Percentiles rank a stretch among this genome's conserved stretches.
phyloP scores from a whole-genome alignment of 2,329 filamentous ascomycete genomes.

The Fusarium coffeatum region DNA sequence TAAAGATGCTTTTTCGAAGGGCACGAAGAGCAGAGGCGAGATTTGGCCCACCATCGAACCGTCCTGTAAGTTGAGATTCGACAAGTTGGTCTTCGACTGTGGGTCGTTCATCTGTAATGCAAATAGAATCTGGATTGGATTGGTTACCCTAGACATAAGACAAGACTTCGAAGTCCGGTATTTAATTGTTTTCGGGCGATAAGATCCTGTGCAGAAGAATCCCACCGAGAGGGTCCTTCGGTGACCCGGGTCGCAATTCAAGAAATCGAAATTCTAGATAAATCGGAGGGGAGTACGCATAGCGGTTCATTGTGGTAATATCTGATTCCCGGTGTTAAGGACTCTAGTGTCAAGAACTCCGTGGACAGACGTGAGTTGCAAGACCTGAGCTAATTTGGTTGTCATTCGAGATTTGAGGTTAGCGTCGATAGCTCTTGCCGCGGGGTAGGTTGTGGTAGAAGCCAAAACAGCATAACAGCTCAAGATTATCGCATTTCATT shows the following conservation, averaged over 20 bases:
- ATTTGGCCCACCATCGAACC: neutral
- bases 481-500: neutral
- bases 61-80: neutral
- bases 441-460: neutral
- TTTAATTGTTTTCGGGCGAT: neutral
- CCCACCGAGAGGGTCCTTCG: neutral
- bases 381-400: no score
- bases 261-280: neutral
- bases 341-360: no score
- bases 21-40: slow-evolving; percentile 2
- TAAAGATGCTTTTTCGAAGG: neutral
- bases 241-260: neutral
- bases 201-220: neutral
- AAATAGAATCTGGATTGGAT: neutral
- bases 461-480: neutral
- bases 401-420: neutral
- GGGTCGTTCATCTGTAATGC: neutral
- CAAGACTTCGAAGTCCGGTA: neutral
- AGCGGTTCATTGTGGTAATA: neutral
- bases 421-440: neutral
- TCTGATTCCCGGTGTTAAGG: no score
- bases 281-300: neutral
- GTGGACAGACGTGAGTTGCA: no score
- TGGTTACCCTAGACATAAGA: slow-evolving; percentile 13
- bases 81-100: no score